These are phyloP conservation scores for Osmanthus fragrans DNA, from an alignment of 257 asterid species.

Conservation along the genomic window DNA sequence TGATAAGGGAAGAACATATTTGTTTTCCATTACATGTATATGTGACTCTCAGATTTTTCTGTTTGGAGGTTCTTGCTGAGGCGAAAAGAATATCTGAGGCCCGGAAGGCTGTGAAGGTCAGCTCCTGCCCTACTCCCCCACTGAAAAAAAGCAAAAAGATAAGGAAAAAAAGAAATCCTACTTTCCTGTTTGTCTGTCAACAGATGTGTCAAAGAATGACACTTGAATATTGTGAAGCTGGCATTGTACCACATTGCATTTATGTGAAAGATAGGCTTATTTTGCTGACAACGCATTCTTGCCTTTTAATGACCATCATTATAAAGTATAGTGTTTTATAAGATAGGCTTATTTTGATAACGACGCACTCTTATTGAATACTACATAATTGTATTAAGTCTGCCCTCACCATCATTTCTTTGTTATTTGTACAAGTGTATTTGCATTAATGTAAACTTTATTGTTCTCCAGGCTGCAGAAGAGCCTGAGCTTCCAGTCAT, in stretches of 20 bases:
- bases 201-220: slow-evolving; percentile 13
- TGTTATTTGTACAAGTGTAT: slow-evolving; percentile 17
- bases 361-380: background rate
- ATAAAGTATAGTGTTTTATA: background rate
- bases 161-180: background rate
- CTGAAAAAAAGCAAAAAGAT: background rate
- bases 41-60: slow-evolving; percentile 11
- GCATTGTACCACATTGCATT: background rate
- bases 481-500: slow-evolving; percentile 44
- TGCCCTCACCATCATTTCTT: background rate
- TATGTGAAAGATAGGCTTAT: slow-evolving; percentile 7
- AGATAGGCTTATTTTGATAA: too few species aligned
- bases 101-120: slow-evolving; percentile 75
- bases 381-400: background rate
- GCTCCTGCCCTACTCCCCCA: background rate
- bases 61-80: slow-evolving; percentile 77
- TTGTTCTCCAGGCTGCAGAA: slow-evolving; percentile 53
- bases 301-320: background rate
- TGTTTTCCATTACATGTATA: slow-evolving; percentile 6
- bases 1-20: slow-evolving; percentile 6
- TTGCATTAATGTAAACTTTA: slow-evolving; percentile 14
- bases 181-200: slow-evolving; percentile 4
- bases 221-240: too few species aligned
- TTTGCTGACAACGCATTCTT: background rate
- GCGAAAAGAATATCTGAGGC: slow-evolving; percentile 88